These are phyloP conservation scores for Rhizopus delemar DNA, from an alignment of 371 early-diverging fungal species.

Conservation along the genomic window DNA sequence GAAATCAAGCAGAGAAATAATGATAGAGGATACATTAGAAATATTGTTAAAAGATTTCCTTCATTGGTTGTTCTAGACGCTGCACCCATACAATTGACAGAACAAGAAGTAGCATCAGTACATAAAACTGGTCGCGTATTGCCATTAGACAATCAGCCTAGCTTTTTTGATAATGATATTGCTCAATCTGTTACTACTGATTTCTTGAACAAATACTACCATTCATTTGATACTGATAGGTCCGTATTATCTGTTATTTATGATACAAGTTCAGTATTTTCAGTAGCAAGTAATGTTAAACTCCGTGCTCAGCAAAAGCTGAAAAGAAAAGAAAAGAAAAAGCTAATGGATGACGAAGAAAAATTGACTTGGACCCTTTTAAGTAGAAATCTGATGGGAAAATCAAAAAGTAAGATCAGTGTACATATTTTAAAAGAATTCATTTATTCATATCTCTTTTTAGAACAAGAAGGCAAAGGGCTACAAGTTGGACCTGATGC, in stretches of 20 bases:
- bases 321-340: slow-evolving; percentile 37
- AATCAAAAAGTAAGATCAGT: slow-evolving; percentile 30
- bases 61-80: slow-evolving; percentile 53
- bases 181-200: slow-evolving; percentile 29
- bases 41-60: slow-evolving; percentile 56
- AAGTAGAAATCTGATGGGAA: slow-evolving; percentile 32
- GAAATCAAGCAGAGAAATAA: slow-evolving; percentile 53
- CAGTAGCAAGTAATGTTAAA: slow-evolving; percentile 31
- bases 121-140: slow-evolving; percentile 35
- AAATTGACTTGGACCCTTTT: slow-evolving; percentile 27
- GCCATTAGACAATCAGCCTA: slow-evolving; percentile 30
- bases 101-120: slow-evolving; percentile 27
- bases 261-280: slow-evolving; percentile 33
- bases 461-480: slow-evolving; percentile 36
- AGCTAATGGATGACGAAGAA: slow-evolving; percentile 36
- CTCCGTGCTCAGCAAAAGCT: slow-evolving; percentile 31
- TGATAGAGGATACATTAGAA: slow-evolving; percentile 40
- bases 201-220: slow-evolving; percentile 32
- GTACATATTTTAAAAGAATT: background rate
- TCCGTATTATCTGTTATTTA: slow-evolving; percentile 25
- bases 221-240: slow-evolving; percentile 36
- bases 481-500: slow-evolving; percentile 36
- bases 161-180: slow-evolving; percentile 39
- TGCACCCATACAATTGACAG: slow-evolving; percentile 28
- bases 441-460: background rate